These are phyloP conservation scores for Coccinonectria pachysandricola DNA, from an alignment of 2,329 filamentous ascomycete species.

Conservation along the genomic window DNA sequence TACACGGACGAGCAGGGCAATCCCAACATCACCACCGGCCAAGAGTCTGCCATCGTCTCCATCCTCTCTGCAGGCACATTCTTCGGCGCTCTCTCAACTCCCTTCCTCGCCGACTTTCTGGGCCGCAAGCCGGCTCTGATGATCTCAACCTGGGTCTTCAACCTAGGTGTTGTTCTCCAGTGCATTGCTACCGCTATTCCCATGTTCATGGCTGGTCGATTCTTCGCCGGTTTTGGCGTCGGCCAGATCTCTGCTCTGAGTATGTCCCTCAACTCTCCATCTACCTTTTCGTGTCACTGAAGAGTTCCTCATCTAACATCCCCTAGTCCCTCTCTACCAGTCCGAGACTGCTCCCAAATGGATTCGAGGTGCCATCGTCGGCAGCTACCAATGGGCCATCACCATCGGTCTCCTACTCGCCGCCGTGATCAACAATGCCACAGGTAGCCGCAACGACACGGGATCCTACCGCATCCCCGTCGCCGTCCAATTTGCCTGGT, in stretches of 20 bases:
- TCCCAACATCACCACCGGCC: slow-evolving; percentile 34
- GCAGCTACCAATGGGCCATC: slow-evolving; percentile 59
- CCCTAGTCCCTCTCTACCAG: slow-evolving; percentile 56
- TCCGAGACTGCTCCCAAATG: slow-evolving; percentile 63
- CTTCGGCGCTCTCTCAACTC: slow-evolving; percentile 56
- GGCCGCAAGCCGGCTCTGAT: slow-evolving; percentile 58
- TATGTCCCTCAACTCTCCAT: slow-evolving; percentile 26
- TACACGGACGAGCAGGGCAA: slow-evolving; percentile 16
- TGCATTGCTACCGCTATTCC: slow-evolving; percentile 49
- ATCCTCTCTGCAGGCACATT: slow-evolving; percentile 74
- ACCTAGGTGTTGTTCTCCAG: slow-evolving; percentile 57
- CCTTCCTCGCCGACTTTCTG: slow-evolving; percentile 52
- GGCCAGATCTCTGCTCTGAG: slow-evolving; percentile 60
- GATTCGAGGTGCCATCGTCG: slow-evolving; percentile 63
- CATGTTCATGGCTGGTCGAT: slow-evolving; percentile 59
- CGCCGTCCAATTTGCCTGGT: slow-evolving; percentile 57
- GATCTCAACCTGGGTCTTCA: slow-evolving; percentile 51
- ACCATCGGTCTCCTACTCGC: slow-evolving; percentile 60
- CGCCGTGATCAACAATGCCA: slow-evolving; percentile 55
- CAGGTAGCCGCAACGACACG: slow-evolving; percentile 40
- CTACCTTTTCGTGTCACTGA: neutral
- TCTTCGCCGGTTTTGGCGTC: slow-evolving; percentile 65
- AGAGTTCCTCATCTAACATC: neutral
- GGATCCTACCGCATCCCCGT: slow-evolving; percentile 55
- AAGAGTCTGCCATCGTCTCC: slow-evolving; percentile 58